Base-by-base conservation (phyloP, 2,329 filamentous ascomycete species). In the Monilinia fructicola region DNA sequence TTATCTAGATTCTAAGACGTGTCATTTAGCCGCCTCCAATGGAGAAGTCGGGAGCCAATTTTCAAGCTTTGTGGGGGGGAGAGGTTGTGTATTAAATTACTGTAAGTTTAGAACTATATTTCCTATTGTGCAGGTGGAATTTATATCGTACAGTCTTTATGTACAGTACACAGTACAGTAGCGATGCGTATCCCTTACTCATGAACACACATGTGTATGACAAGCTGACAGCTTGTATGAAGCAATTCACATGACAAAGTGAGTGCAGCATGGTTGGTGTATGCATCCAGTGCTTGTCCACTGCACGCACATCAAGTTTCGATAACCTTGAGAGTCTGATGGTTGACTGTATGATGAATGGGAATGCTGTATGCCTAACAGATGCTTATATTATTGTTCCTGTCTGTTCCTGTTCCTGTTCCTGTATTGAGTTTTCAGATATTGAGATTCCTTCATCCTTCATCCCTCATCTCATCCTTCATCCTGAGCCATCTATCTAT, bases 191-290 rank as follows among this genome's bases (percentile, higher is more conserved):
- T 58, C 54, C 28, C 23, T 44, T 35, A 35, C 31, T 35, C 28
- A 48, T 23, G 21, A 48, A 59, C 28, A 59, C 28, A 50, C 42
- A 46, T 44, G 56, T 48, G 56, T 48, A 35, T 59, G 56, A 59
- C 26, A n/a, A 59, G 38, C 31, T 59, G n/a, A 12, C 10, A 44
- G 10, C 38, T 40, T 11, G 23, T 28, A 9, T 58, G 40, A 44
- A 31, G 40, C 26, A 31, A 31, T 46, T n/a, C 28, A 46, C 31
- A 48, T 59, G 42, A 48, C 42, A 42, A 18, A 42, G 21, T 56
- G 40, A 42, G 21, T 56, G 40, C 42, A 21, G 40, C 26, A 31
- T 16, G 6, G 46, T 59, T n/a, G 6, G 46, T 48, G 7, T 44
- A 31, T 58, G 40, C 55, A 6, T 18, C 23, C 26, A 28, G 42